phyloP scores from a whole-genome alignment of 345 rosid species.

The Noccaea bulbosa region DNA sequence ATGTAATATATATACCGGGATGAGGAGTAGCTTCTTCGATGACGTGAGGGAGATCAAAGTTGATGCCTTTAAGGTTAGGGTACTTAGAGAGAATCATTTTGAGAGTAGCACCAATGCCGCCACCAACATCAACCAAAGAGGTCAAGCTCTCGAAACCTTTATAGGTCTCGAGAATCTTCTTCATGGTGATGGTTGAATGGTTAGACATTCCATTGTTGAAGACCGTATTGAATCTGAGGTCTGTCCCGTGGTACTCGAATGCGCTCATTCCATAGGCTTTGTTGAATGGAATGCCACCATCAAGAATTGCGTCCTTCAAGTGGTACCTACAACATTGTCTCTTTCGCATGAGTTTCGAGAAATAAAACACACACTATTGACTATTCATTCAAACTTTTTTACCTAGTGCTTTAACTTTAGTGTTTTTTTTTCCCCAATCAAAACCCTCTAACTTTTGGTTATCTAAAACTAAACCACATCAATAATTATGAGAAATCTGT shows the following conservation, averaged over 20 bases:
- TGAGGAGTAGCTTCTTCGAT: constrained; percentile 67
- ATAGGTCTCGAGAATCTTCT: constrained; percentile 71
- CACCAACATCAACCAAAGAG: constrained; percentile 86
- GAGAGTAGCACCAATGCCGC: constrained; percentile 79
- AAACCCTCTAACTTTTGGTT: neutral
- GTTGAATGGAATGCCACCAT: constrained; percentile 82
- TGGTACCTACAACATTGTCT: constrained; percentile 54
- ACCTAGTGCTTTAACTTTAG: no score
- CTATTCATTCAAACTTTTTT: no score
- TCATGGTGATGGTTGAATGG: constrained; percentile 77
- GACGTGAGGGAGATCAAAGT: constrained; percentile 85
- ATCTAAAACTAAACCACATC: no score
- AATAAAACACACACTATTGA: neutral
- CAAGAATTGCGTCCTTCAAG: constrained; percentile 78
- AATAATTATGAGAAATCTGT: neutral
- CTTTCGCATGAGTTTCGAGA: constrained; percentile 14
- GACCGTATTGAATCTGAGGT: constrained; percentile 72
- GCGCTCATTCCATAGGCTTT: constrained; percentile 79
- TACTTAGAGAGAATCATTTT: constrained; percentile 67
- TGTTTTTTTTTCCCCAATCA: no score
- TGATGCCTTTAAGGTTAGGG: constrained; percentile 77
- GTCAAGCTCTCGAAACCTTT: constrained; percentile 68
- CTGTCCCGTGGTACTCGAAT: constrained; percentile 78
- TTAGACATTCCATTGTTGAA: constrained; percentile 78
- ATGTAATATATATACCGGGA: constrained; percentile 60